Base-by-base conservation (phyloP, 2,329 filamentous ascomycete species). In the Monosporascus sp. region DNA sequence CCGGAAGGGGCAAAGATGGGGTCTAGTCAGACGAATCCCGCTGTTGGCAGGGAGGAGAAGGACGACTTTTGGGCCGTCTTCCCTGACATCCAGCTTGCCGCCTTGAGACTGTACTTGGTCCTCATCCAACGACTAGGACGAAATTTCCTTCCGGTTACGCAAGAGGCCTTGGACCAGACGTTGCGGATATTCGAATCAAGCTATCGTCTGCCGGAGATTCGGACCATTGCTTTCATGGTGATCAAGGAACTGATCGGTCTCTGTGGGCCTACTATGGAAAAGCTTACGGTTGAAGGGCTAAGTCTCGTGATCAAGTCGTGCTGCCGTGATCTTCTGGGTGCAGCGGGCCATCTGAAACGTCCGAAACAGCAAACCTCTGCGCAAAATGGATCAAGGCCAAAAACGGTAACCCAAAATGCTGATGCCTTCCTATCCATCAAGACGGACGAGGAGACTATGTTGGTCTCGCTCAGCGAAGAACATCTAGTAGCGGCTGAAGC, bases 31-130 rank as follows among this genome's bases (percentile, higher is more conserved):
- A 76, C 85, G 54, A 92, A 91, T 60, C 77, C 84, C 7, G 86
- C 89, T 57, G 82, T 94, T 57, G 80, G 84, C 34, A 82, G 87
- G 55, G 89, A 95, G 48, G 93, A 97, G 70, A 86, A 86, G 55
- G 90, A 96, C 50, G 82, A 85, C 45, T 77, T 97, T 3, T 92
- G 88, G 82, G 74, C 80, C 47, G 75, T 82, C 18, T 76, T 97
- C 11, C 89, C 92, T 5, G 76, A 80, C 9, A 81, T 97, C 39
- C 90, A 97, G 63, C 70, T 84, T 15, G 83, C 87, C 15, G 80
- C 83, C n/a, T 72, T 96, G 51, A 70, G 80, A 22, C 70, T 96
- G 1, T 70, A 89, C 22, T 68, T 76, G 8, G 70, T 74, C 11
- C 65, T 94, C 46, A 66, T 83, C 22, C 68, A 75, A 51, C 79